Percentiles rank a stretch among this genome's conserved stretches.
Conservation (phyloP, 1,139 yeast species). For the Kodamaea fungicola region DNA sequence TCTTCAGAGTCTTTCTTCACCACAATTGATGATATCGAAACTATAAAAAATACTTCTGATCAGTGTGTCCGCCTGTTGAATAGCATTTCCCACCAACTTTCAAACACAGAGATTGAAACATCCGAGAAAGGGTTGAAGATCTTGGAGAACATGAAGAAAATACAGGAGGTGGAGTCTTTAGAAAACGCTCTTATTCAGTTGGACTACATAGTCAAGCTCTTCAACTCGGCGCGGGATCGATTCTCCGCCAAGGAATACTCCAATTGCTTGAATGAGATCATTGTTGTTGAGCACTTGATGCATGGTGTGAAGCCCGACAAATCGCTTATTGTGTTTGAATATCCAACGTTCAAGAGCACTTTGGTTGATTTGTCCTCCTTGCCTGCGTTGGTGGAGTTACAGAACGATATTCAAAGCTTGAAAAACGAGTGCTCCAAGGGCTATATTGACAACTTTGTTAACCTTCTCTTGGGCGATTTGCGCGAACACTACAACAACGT, state of each 20-base stretch:
- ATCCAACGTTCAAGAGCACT: conserved; percentile 48
- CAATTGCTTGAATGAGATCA: conserved; percentile 50
- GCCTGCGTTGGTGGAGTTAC: conserved; percentile 57
- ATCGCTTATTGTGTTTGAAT: conserved; percentile 10
- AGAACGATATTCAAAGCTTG: conserved; percentile 49
- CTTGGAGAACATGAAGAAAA: conserved; percentile 50
- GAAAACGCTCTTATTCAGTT: conserved; percentile 69
- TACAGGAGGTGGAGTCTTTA: conserved; percentile 58
- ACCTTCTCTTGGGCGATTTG: conserved; percentile 57
- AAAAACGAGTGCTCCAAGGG: conserved; percentile 63
- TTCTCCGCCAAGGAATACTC: conserved; percentile 38
- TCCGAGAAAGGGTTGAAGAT: conserved; percentile 52
- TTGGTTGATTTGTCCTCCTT: conserved; percentile 50
- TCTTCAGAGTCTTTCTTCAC: conserved; percentile 83
- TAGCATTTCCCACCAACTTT: conserved; percentile 40
- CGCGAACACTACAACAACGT: conserved; percentile 52
- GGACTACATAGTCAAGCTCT: conserved; percentile 43
- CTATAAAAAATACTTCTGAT: conserved; percentile 56
- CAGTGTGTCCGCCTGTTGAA: conserved; percentile 49
- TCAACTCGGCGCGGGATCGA: conserved; percentile 52
- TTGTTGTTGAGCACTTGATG: conserved; percentile 54
- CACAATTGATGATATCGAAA: conserved; percentile 73
- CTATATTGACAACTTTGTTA: conserved; percentile 55
- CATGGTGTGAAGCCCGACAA: conserved; percentile 40
- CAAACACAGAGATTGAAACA: conserved; percentile 44